Conservation (phyloP, 2,329 filamentous ascomycete genomes). For the Epichloe uncinata region DNA sequence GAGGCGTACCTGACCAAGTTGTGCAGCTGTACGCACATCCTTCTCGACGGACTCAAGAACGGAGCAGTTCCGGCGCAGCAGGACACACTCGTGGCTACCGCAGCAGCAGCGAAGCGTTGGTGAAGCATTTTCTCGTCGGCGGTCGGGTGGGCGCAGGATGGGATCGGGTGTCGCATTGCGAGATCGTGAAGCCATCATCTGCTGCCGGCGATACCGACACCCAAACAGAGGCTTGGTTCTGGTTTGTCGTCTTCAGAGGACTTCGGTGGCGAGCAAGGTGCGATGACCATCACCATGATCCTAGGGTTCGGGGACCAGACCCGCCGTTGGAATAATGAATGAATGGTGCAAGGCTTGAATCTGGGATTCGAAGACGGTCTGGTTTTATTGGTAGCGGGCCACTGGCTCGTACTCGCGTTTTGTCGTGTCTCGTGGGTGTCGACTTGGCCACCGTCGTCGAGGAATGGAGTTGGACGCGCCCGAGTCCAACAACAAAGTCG, state of each 20-base stretch:
- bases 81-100: conserved; percentile 64
- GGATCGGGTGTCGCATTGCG: conserved; percentile 6
- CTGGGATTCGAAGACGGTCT: neutral
- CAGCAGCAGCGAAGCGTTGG: conserved; percentile 62
- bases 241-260: conserved; percentile 1
- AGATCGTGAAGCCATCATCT: conserved; percentile 5
- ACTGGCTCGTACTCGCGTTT: neutral
- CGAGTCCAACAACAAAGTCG: neutral
- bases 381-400: neutral
- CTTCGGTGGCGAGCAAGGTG: neutral
- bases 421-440: neutral
- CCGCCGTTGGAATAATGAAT: neutral
- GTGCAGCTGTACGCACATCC: conserved; percentile 74
- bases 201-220: conserved; percentile 5
- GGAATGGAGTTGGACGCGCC: neutral
- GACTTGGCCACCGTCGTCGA: neutral
- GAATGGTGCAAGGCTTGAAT: neutral
- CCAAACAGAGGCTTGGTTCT: neutral
- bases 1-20: conserved; percentile 73
- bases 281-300: conserved; percentile 6
- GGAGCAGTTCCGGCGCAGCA: conserved; percentile 66
- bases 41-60: conserved; percentile 72
- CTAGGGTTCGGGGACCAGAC: neutral
- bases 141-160: conserved; percentile 11
- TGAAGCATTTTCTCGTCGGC: conserved; percentile 12